Conservation (phyloP, 495 filamentous ascomycete species). For the Penicillium cosmopolitanum region DNA sequence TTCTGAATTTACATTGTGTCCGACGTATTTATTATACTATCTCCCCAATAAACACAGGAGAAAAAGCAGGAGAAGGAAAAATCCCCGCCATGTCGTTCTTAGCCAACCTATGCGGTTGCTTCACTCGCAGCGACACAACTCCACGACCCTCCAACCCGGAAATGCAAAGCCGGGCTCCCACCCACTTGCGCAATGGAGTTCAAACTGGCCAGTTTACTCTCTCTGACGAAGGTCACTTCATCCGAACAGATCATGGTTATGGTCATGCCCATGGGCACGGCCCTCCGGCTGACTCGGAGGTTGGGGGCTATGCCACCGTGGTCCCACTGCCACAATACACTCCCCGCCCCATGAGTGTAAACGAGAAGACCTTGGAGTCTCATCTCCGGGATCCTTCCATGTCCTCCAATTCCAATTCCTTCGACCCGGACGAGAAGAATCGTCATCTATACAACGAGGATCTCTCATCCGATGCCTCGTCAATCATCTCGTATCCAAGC, state of each 20-base stretch:
- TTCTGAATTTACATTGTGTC: neutral
- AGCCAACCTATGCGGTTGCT: conserved; percentile 35
- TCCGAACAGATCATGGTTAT: conserved; percentile 17
- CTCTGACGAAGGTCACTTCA: conserved; percentile 26
- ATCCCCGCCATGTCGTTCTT: conserved; percentile 33
- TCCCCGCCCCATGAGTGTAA: conserved; percentile 42
- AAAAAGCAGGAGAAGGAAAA: neutral
- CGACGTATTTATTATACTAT: neutral
- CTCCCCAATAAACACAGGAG: neutral
- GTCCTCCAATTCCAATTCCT: conserved; percentile 27
- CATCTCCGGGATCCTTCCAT: conserved; percentile 43
- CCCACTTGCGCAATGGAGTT: conserved; percentile 47
- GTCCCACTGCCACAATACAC: conserved; percentile 49
- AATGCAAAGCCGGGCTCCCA: conserved; percentile 23
- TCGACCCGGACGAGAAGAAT: conserved; percentile 38
- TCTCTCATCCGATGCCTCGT: conserved; percentile 43
- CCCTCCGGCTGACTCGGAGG: conserved; percentile 26
- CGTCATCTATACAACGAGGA: conserved; percentile 38
- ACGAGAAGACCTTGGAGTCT: conserved; percentile 48
- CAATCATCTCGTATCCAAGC: conserved; percentile 49
- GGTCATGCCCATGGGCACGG: conserved; percentile 12
- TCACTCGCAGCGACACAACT: conserved; percentile 20
- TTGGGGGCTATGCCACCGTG: conserved; percentile 39
- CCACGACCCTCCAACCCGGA: conserved; percentile 13
- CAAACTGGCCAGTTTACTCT: conserved; percentile 42